Percentiles rank a stretch among this genome's conserved stretches.
These are phyloP conservation scores for Cydonia oblonga DNA, from an alignment of 331 rosid species.

Conservation along the genomic window DNA sequence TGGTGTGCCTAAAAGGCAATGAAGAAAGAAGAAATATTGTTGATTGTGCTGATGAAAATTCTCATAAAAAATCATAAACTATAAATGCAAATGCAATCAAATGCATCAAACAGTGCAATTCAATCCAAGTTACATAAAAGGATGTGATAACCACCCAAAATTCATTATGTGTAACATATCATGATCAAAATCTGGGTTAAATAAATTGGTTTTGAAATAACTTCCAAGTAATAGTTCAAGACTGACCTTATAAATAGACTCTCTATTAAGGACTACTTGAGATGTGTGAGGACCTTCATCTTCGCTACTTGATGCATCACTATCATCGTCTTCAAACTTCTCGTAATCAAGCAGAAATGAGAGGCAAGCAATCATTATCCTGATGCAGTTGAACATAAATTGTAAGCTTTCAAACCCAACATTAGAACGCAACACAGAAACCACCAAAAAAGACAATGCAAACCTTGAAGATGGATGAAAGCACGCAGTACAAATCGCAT, in stretches of 20 bases:
- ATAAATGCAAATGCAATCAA: background rate
- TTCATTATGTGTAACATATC: background rate
- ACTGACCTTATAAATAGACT: slow-evolving; percentile 67
- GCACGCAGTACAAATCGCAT: slow-evolving; percentile 71
- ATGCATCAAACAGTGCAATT: background rate
- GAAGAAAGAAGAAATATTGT: background rate
- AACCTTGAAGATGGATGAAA: slow-evolving; percentile 74
- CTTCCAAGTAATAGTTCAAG: background rate
- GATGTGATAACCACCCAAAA: background rate
- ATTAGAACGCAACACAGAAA: background rate
- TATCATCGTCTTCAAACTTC: slow-evolving; percentile 58
- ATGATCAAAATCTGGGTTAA: background rate
- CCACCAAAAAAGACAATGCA: background rate
- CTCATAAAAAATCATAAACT: background rate
- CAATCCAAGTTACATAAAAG: background rate
- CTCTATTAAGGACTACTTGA: slow-evolving; percentile 47
- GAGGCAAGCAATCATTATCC: slow-evolving; percentile 78
- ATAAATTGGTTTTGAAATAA: background rate
- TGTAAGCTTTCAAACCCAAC: background rate
- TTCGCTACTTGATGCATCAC: slow-evolving; percentile 57
- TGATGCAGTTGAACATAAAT: slow-evolving; percentile 13
- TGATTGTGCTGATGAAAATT: background rate
- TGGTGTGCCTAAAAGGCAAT: slow-evolving; percentile 52
- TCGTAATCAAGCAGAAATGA: slow-evolving; percentile 84
- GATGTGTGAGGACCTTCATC: slow-evolving; percentile 46